Evolutionary conservation across 2,329 filamentous ascomycete species (phyloP), one percentile per base, ranked within the genome.

Genomic region (Pochonia chlamydosporia): DNA sequence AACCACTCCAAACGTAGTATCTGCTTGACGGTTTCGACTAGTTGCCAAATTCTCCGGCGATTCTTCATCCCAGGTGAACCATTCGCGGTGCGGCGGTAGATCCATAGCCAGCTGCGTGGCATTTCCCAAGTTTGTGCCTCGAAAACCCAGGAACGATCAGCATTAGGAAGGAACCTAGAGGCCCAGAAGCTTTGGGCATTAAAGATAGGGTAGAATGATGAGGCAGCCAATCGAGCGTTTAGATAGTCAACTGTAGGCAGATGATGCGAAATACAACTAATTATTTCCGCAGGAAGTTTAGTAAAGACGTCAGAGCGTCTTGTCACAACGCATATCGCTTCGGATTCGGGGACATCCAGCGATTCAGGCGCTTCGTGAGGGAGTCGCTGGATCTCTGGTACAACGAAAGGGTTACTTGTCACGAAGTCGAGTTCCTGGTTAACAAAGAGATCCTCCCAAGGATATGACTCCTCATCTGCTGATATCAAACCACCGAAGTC

Each of bases 121-220:
- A 24, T 42, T 31, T 28, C 31, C 49, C 49, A 52, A 26, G 40
- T 41, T 42, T 31, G 46, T 36, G 49, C 43, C 49, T 52, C 47
- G 18, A 49, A 49, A 28, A 52, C 31, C 49, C 49, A 52, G 14
- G 46, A 46, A 35, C 46, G 49, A 41, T 52, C 49, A 14, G 40
- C 49, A 37, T 42, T 25, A 13, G 40, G 43, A 14, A 44, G 14
- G 35, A 52, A 49, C 40, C 40, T 47, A 31, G 49, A 49, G 26
- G 49, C 49, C 49, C 40, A 49, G 40, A 52, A 52, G 13, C 47
- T 39, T 23, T 44, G 40, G 21, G n/a, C 41, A 30, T 52, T 20
- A 24, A 49, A 49, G 18, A 52, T n/a, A 25, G 43, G 28, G 41
- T 47, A 23, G 24, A 49, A 52, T 36, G 47, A 49, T 41, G 18